Percentiles rank a stretch among this genome's conserved stretches.
Conservation (phyloP, 2,329 filamentous ascomycete genomes). For the Aspergillus melleus region DNA sequence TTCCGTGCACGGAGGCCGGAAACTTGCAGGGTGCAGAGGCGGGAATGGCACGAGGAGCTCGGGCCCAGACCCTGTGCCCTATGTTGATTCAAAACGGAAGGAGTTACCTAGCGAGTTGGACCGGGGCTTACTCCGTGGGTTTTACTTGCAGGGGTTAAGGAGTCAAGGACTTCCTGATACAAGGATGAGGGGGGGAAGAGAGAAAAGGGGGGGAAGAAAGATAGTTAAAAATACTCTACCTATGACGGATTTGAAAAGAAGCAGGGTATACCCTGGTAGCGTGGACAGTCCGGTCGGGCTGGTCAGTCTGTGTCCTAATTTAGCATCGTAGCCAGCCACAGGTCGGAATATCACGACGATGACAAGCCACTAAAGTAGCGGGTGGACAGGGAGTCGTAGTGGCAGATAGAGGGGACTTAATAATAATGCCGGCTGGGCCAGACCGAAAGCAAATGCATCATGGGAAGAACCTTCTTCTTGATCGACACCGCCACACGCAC, state of each 20-base stretch:
- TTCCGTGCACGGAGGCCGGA: not conserved
- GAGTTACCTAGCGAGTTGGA: not conserved
- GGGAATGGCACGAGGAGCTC: not conserved
- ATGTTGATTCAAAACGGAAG: not conserved
- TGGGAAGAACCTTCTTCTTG: conserved; percentile 12
- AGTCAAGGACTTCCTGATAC: too few species aligned
- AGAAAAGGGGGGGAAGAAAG: too few species aligned
- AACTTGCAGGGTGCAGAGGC: not conserved
- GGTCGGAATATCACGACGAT: not conserved
- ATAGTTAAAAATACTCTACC: not conserved
- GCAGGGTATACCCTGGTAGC: too few species aligned
- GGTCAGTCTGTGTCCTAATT: not conserved
- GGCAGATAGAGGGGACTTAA: not conserved
- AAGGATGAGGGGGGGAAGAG: not conserved
- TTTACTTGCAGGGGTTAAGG: too few species aligned
- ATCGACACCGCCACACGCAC: conserved; percentile 20
- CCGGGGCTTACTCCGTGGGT: too few species aligned
- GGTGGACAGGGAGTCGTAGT: not conserved
- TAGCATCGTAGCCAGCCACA: not conserved
- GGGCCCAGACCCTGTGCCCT: not conserved
- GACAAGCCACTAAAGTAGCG: not conserved
- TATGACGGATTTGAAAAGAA: not conserved
- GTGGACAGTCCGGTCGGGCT: too few species aligned
- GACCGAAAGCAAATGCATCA: conserved; percentile 17
- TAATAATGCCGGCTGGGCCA: conserved; percentile 10